Evolutionary conservation across 768 basidiomycete species (phyloP), one percentile per base, ranked within the genome.

Genomic region (Mycena vulgaris): DNA sequence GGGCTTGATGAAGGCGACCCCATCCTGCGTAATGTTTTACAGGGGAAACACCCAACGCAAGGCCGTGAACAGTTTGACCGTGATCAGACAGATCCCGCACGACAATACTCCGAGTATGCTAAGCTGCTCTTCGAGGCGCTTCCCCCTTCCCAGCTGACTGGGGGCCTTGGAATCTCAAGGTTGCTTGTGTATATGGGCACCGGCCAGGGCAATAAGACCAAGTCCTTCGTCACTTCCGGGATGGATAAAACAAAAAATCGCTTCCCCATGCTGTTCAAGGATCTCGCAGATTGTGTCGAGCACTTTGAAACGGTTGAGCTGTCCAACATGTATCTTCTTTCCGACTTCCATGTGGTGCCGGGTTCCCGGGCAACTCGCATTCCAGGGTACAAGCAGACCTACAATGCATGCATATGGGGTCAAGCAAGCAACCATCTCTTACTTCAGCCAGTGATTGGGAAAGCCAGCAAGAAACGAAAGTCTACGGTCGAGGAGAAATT

Each of bases 1-100:
- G 33, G 13, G 13, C 13, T 35, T 6, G 13, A 13, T 6, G 7
- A 35, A 35, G 33, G 7, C 33, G 33, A 35, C 13, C 13, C 33
- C 33, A 35, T 35, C 13, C 33, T 35, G 7, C 33, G 33, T 6
- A 35, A 35, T 35, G 33, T 35, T 35, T 35, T 35, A 13, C 7
- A 35, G 33, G 33, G 33, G 33, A 35, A 35, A 35, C 33, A 35
- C 13, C 33, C 33, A 13, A 35, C 33, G 13, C 33, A 35, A 35
- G 33, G 33, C 13, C 33, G 33, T 35, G 33, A 6, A 13, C 33
- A 35, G 33, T 35, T 35, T 13, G 57, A 66, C 9, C 65, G 47
- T 14, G 57, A 66, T 19, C 65, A 66, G 37, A 66, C 58, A 56
- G 23, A 59, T 42, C 65, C 65, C 0, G 39, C 58, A 10, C 57